Percentiles rank a stretch among this genome's conserved stretches.
Conservation (phyloP, 1,139 yeast genomes). For the Torulaspora pretoriensis region DNA sequence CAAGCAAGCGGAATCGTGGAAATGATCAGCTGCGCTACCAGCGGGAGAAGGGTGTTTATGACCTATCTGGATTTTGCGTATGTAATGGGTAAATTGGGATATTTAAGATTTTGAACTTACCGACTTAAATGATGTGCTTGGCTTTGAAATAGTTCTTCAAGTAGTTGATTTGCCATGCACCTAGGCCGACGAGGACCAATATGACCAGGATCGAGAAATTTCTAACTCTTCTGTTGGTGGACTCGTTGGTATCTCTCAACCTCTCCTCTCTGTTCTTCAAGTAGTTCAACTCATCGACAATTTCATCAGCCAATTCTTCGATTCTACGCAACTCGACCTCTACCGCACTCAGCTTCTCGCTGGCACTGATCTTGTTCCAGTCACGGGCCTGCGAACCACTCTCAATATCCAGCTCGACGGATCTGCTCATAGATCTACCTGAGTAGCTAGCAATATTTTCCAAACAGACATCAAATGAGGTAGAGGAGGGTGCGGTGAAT, state of each 20-base stretch:
- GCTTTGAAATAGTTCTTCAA: slow-evolving; percentile 90
- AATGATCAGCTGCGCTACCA: slow-evolving; percentile 44
- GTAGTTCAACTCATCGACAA: slow-evolving; percentile 72
- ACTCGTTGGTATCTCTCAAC: slow-evolving; percentile 93
- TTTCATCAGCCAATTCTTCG: slow-evolving; percentile 78
- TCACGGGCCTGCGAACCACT: slow-evolving; percentile 97
- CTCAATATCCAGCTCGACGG: slow-evolving; percentile 85
- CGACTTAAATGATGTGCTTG: slow-evolving; percentile 75
- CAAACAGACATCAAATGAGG: slow-evolving; percentile 89
- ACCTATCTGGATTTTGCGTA: slow-evolving; percentile 43
- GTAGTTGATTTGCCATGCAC: slow-evolving; percentile 88
- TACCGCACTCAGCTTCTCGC: slow-evolving; percentile 87
- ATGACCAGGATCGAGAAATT: slow-evolving; percentile 72
- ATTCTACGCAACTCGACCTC: slow-evolving; percentile 84
- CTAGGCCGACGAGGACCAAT: slow-evolving; percentile 66
- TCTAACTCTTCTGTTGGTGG: slow-evolving; percentile 74
- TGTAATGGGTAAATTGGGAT: slow-evolving; percentile 44
- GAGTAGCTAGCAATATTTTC: slow-evolving; percentile 53
- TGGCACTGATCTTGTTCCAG: slow-evolving; percentile 92
- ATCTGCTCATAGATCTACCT: slow-evolving; percentile 47
- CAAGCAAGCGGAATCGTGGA: slow-evolving; percentile 38
- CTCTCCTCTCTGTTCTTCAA: slow-evolving; percentile 83
- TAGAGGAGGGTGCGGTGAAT: slow-evolving; percentile 76
- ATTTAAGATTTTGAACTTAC: slow-evolving; percentile 23
- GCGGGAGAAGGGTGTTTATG: slow-evolving; percentile 37